phyloP scores from a whole-genome alignment of 192 early-diverging fungal genomes.

The Podila minutissima region DNA sequence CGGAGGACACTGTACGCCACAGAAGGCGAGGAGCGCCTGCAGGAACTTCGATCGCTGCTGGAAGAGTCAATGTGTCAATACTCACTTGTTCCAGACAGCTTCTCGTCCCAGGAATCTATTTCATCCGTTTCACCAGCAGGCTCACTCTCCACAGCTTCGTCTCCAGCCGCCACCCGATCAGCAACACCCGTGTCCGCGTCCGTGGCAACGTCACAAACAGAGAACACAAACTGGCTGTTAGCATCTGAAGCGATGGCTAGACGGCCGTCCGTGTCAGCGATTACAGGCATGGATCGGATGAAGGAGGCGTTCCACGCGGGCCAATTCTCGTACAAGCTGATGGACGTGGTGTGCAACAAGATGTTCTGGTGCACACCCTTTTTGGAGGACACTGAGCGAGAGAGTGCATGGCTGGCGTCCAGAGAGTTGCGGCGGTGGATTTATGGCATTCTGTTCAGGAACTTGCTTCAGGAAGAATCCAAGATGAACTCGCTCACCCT shows the following conservation, averaged over 20 bases:
- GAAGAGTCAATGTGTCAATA: constrained; percentile 45
- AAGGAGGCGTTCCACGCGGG: constrained; percentile 35
- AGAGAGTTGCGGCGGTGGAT: constrained; percentile 53
- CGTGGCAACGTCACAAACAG: background rate
- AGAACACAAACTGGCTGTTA: background rate
- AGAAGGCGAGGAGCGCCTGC: constrained; percentile 13
- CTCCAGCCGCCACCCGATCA: background rate
- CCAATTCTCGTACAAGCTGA: constrained; percentile 50
- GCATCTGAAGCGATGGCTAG: background rate
- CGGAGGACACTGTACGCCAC: constrained; percentile 13
- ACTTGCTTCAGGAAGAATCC: background rate
- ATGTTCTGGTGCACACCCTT: constrained; percentile 61
- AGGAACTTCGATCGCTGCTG: constrained; percentile 23
- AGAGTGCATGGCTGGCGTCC: constrained; percentile 51
- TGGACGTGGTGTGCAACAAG: constrained; percentile 50
- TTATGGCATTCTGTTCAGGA: constrained; percentile 43
- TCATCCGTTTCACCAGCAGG: background rate
- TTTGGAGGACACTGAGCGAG: constrained; percentile 56
- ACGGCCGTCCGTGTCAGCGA: background rate
- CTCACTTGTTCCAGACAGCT: constrained; percentile 7
- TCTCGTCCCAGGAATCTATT: constrained; percentile 11
- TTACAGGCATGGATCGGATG: constrained; percentile 6
- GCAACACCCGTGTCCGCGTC: background rate
- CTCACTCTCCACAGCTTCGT: background rate
- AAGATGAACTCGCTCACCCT: background rate